phyloP scores from a whole-genome alignment of 306 rosid genomes.

The Dryas drummondii region DNA sequence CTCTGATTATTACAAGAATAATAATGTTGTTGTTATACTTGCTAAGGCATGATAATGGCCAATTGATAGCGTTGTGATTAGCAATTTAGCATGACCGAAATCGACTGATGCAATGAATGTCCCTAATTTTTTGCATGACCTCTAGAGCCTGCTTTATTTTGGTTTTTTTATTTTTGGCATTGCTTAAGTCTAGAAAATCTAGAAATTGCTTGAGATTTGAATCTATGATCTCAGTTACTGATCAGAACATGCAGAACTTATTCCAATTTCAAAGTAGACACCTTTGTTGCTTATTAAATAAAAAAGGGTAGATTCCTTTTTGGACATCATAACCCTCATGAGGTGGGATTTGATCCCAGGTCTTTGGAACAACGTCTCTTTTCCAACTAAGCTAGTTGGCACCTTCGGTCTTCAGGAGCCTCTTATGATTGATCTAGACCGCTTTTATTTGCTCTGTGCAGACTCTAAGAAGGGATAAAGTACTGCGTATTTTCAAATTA shows the following conservation, averaged over 20 bases:
- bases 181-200: neutral
- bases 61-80: neutral
- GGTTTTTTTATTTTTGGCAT: neutral
- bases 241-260: neutral
- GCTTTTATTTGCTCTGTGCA: conserved; percentile 35
- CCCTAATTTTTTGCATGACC: neutral
- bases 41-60: neutral
- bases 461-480: conserved; percentile 79
- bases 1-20: neutral
- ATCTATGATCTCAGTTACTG: neutral
- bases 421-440: conserved; percentile 14
- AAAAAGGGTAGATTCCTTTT: too few species aligned
- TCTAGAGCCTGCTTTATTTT: neutral
- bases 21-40: neutral
- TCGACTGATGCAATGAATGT: neutral
- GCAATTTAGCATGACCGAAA: neutral
- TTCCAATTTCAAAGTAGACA: neutral
- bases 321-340: neutral
- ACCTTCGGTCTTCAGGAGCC: neutral
- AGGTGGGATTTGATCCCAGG: neutral
- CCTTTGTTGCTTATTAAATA: neutral
- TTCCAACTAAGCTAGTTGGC: neutral
- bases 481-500: conserved; percentile 73
- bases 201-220: neutral
- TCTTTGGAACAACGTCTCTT: neutral